Percentiles rank a stretch among this genome's conserved stretches.
Conservation (phyloP, 106 monocot genomes). For the Narthecium ossifragum region DNA sequence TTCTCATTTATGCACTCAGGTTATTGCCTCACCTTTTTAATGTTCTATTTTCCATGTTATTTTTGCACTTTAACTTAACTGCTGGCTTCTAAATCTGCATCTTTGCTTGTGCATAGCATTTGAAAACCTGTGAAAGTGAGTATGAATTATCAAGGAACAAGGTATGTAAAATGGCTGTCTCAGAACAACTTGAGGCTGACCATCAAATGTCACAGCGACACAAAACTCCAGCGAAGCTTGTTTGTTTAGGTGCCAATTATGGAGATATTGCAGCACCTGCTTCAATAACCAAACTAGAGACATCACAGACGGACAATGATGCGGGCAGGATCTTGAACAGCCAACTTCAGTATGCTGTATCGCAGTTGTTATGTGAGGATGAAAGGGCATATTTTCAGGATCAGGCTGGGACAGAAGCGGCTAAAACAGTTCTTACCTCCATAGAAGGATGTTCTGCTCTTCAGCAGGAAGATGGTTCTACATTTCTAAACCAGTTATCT, state of each 20-base stretch:
- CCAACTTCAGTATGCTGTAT: background rate
- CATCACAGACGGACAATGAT: conserved; percentile 8
- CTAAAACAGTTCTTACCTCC: conserved; percentile 11
- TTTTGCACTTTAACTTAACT: too few relatives aligned
- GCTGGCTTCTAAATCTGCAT: too few relatives aligned
- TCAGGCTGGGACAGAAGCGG: conserved; percentile 14
- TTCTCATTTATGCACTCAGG: conserved; percentile 45
- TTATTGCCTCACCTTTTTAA: too few relatives aligned
- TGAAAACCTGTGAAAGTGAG: background rate
- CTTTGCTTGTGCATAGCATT: too few relatives aligned
- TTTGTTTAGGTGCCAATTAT: conserved; percentile 1
- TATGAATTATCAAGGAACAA: background rate
- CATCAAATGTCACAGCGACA: conserved; percentile 9
- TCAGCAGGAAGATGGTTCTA: conserved; percentile 10
- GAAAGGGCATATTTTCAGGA: conserved; percentile 11
- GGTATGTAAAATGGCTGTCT: too few relatives aligned
- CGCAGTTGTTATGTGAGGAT: conserved; percentile 1
- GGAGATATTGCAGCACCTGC: background rate
- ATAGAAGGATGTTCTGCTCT: conserved; percentile 15
- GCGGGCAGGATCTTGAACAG: conserved; percentile 12
- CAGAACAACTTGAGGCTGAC: background rate
- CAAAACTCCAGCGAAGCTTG: background rate
- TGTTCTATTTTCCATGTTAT: too few relatives aligned
- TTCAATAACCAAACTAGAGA: conserved; percentile 16
- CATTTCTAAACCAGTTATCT: conserved; percentile 4